Evolutionary conservation across 208 protist species (phyloP).

Genomic region (Porcisia deanei): DNA sequence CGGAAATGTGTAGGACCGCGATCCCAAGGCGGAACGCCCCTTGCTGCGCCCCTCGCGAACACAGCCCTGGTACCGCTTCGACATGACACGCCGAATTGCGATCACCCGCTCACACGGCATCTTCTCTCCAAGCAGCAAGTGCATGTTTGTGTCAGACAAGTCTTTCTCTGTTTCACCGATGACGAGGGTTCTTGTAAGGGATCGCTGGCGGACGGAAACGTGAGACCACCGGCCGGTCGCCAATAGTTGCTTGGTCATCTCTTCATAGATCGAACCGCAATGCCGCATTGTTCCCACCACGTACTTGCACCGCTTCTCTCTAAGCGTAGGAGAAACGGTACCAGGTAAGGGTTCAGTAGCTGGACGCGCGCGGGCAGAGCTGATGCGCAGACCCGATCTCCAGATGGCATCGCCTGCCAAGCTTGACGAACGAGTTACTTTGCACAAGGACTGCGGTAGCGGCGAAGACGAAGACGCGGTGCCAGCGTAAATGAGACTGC

Average conservation of each 20-base stretch:
- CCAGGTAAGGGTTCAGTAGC: conserved; percentile 15
- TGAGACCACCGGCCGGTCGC: conserved; percentile 54
- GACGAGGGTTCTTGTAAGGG: conserved; percentile 41
- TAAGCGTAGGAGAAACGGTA: conserved; percentile 5
- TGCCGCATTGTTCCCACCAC: conserved; percentile 64
- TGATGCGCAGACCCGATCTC: conserved; percentile 14
- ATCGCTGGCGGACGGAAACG: conserved; percentile 29
- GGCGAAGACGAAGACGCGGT: conserved; percentile 3
- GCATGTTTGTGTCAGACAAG: conserved; percentile 43
- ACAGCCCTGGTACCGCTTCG: conserved; percentile 31
- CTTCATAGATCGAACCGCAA: conserved; percentile 76
- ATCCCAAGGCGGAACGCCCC: conserved; percentile 5
- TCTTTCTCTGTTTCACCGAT: conserved; percentile 31
- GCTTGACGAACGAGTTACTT: background rate
- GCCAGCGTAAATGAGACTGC: background rate
- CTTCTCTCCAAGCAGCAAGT: conserved; percentile 76
- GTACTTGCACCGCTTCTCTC: conserved; percentile 37
- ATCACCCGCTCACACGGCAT: conserved; percentile 58
- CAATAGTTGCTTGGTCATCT: conserved; percentile 68
- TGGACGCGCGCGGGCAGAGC: conserved; percentile 15
- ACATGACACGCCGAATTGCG: conserved; percentile 46
- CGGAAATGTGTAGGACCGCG: background rate
- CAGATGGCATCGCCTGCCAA: conserved; percentile 7
- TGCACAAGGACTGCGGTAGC: background rate
- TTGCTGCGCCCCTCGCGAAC: conserved; percentile 3